phyloP scores from a whole-genome alignment of 108 stramenopile species.

The Hondaea fermentalgiana region DNA sequence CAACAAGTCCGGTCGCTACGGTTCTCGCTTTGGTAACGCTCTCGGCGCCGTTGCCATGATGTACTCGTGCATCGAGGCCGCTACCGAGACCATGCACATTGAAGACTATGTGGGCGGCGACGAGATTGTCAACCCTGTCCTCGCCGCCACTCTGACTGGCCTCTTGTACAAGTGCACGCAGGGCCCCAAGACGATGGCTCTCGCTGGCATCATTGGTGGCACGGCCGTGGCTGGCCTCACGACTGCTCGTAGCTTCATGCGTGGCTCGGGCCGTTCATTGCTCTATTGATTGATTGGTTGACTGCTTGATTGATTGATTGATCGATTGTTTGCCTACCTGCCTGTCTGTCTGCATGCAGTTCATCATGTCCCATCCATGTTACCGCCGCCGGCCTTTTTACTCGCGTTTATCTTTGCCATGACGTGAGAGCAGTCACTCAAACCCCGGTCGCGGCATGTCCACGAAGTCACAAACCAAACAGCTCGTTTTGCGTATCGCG shows the following conservation, averaged over 20 bases:
- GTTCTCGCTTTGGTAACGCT: not conserved
- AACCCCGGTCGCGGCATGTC: too few species aligned
- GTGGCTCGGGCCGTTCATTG: not conserved
- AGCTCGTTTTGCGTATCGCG: too few species aligned
- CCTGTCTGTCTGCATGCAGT: too few species aligned
- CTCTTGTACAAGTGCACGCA: constrained; percentile 12
- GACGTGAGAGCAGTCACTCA: too few species aligned
- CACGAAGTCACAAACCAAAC: too few species aligned
- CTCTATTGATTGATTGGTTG: not conserved
- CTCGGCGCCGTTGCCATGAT: constrained; percentile 16
- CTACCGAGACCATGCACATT: not conserved
- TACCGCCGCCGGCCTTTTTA: too few species aligned
- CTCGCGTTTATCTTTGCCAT: too few species aligned
- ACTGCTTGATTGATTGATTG: too few species aligned
- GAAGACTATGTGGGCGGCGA: not conserved
- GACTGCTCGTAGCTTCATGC: not conserved
- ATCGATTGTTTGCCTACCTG: too few species aligned
- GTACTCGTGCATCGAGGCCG: constrained; percentile 7
- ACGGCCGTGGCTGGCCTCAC: not conserved
- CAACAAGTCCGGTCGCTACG: constrained; percentile 16
- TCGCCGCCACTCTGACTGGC: not conserved
- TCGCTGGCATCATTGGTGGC: not conserved
- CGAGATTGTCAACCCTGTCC: not conserved
- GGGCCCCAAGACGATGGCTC: constrained; percentile 17
- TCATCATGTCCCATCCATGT: too few species aligned